Base-by-base conservation (phyloP, 345 rosid species). In the Euphorbia lathyris region DNA sequence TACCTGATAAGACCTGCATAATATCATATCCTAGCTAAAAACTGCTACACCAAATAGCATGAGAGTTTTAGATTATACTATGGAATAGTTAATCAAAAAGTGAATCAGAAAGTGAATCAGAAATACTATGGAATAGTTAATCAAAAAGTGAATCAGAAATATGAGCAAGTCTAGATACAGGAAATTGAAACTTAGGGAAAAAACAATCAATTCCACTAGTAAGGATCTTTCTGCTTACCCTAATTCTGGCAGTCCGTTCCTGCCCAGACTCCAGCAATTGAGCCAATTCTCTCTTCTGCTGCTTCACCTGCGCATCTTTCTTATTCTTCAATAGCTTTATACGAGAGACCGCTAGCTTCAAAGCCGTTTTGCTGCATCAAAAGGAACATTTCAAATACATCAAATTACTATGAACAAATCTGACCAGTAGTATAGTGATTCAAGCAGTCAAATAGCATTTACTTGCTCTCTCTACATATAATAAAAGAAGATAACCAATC, bases 221-320 rank as follows among this genome's bases (percentile, higher is more conserved):
- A 38, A 27, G 29, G 16, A 52, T 72, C 38, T 20, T 55, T 32
- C 20, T 63, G 32, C 72, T 1, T 72, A 95, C 98, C 74, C 97
- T 87, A 79, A 95, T 88, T 80, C 86, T 79, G 22, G 99, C 99
- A 3, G 87, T 90, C 81, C 77, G 92, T 20, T 85, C 90, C 74
- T 92, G 91, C 0, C 96, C 99, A 9, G 97, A 76, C 71, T 89
- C 94, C 1, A 95, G 88, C 78, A 95, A 77, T 38, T 83, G 87
- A 50, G 94, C 93, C 68, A 92, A 65, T 47, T 92, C 99, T 72
- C 90, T 87, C 85, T 80, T 87, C 71, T 90, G 53, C 22, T 86
- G 96, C 75, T 81, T 91, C 58, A 88, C 81, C 76, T 72, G 93
- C 3, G 84, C 82, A 19, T 76, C 93, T 69, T 82, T 86, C 84